These are phyloP conservation scores for Paecilomyces niveus DNA, from an alignment of 2,329 filamentous ascomycete species.

Conservation along the genomic window DNA sequence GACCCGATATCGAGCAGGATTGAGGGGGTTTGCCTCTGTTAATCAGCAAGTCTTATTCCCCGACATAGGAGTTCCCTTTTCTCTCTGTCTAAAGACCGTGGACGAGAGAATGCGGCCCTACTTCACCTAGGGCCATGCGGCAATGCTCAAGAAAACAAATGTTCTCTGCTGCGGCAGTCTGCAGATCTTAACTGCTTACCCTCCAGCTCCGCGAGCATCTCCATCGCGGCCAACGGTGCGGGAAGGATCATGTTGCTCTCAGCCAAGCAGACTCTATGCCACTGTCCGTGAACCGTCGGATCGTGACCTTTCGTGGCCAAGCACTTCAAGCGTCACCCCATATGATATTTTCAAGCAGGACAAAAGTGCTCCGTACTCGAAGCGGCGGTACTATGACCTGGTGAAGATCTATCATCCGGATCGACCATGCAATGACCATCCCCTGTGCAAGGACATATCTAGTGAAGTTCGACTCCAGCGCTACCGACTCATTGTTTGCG, in stretches of 20 bases:
- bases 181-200: conserved; percentile 22
- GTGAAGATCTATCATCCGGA: conserved; percentile 97
- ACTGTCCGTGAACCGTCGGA: conserved; percentile 25
- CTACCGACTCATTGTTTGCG: conserved; percentile 80
- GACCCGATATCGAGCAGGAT: background rate
- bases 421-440: conserved; percentile 42
- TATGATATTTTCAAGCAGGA: conserved; percentile 76
- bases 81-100: background rate
- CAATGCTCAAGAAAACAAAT: conserved; percentile 43
- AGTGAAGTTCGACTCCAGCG: conserved; percentile 68
- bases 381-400: conserved; percentile 77
- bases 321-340: conserved; percentile 53
- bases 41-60: background rate
- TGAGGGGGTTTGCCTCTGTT: background rate
- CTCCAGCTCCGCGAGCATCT: conserved; percentile 21
- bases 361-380: conserved; percentile 65
- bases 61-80: background rate
- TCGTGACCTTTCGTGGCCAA: conserved; percentile 34
- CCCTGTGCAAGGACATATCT: conserved; percentile 43
- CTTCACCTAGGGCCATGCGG: conserved; percentile 25
- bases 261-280: conserved; percentile 23
- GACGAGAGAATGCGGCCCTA: background rate
- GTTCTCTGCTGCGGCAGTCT: conserved; percentile 32
- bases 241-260: conserved; percentile 7
- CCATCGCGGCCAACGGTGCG: conserved; percentile 10